Base-by-base conservation (phyloP, 306 rosid genomes). In the Erythrophleum fordii region DNA sequence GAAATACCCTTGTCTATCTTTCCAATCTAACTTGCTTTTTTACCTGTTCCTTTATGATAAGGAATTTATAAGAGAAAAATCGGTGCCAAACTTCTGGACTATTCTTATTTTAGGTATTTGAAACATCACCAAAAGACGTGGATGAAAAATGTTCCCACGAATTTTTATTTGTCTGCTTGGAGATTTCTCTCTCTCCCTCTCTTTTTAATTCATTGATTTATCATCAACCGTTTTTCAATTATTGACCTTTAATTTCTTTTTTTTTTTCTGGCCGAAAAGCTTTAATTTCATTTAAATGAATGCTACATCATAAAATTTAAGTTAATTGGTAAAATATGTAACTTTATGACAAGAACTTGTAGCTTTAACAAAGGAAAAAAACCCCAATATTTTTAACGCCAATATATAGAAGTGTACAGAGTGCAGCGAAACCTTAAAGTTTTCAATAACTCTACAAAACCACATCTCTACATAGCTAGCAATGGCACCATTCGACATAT, bases 61-160 rank as follows among this genome's bases (percentile, higher is more conserved):
- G 17, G 7, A 11, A 16, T 22, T 9, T 35, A 65, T 17, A 65
- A 26, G 5, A 74, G 7, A 66, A 46, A 73, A 62, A 44, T 44
- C 23, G n/a, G 42, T 75, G 53, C 80, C 80, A 26, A 79, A 69
- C 61, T 44, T 29, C 41, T 41, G 66, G 31, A 41, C 26, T 66
- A 18, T 51, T n/a, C 41, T 49, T 64, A 3, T 37, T 62, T 62
- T 37, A 45, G 46, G 55, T 61, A 20, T 39, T 66, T 39, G 72
- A 66, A 39, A 39, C 18, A 39, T 39, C 49, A 18, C 13, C 49
- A 3, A 13, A 66, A 66, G 72, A 20, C 23, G 28, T 65, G 46
- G 71, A 65, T 9, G 71, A 65, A 35, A 9, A 8, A 39, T 5
- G 16, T 65, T 18, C 69, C 68, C 69, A 34, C 17, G 35, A 31